These are phyloP conservation scores for Erythrobasidium hasegawianum DNA, from an alignment of 1,284 basidiomycete genomes.

Conservation along the genomic window DNA sequence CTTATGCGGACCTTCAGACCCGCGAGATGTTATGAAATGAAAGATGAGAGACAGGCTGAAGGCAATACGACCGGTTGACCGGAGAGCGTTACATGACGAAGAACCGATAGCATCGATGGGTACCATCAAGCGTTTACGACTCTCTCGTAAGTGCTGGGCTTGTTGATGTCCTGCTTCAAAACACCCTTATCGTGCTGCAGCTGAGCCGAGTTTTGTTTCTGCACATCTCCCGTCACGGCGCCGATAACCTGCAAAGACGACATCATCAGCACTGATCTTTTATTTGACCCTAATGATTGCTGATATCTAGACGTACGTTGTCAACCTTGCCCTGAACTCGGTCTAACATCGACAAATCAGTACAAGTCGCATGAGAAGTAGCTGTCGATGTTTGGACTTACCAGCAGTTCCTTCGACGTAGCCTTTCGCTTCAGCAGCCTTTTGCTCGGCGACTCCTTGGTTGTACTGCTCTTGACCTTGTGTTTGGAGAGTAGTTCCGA, in stretches of 20 bases:
- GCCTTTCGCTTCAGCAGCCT: conserved; percentile 18
- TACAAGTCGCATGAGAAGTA: background rate
- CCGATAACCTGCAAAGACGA: background rate
- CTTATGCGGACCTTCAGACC: too few species aligned
- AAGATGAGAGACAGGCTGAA: too few species aligned
- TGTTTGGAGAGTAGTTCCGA: background rate
- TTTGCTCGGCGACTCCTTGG: conserved; percentile 12
- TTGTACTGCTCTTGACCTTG: conserved; percentile 3
- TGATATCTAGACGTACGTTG: conserved; percentile 1
- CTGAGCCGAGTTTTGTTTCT: conserved; percentile 5
- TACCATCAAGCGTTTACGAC: too few species aligned
- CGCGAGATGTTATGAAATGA: too few species aligned
- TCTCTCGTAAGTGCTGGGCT: background rate
- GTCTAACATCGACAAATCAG: background rate
- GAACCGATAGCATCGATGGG: too few species aligned
- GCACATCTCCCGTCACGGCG: conserved; percentile 5
- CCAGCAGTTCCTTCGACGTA: conserved; percentile 15
- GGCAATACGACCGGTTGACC: too few species aligned
- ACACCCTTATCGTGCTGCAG: conserved; percentile 8
- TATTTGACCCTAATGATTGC: too few species aligned
- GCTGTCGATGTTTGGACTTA: background rate
- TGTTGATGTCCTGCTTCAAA: conserved; percentile 19
- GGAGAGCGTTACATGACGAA: too few species aligned
- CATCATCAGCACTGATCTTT: conserved; percentile 5
- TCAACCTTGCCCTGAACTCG: conserved; percentile 3